Base-by-base conservation (phyloP, 371 early-diverging fungal species). In the Mortierella sp. region DNA sequence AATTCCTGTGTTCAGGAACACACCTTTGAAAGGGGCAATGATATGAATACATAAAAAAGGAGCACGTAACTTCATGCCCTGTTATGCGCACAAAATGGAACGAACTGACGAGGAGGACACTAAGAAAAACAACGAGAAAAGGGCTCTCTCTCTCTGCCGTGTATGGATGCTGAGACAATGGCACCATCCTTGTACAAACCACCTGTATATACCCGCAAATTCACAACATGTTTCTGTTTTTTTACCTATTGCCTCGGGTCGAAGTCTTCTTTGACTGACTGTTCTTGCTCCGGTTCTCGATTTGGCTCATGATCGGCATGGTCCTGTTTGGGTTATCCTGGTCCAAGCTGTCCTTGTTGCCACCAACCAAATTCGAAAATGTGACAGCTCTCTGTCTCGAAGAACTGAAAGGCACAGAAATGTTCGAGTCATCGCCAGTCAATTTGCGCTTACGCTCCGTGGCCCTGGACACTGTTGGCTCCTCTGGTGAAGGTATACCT, bases 361-460 rank as follows among this genome's bases (percentile, higher is more conserved):
- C 68, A 65, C 68, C 24, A 65, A 65, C 68, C 21, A 21, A 24
- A 38, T 19, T 31, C 24, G 38, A 38, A 38, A 31, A 16, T 34
- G 68, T 65, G 24, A 65, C 42, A 65, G 68, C 24, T 38, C 34
- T 65, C 21, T 65, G 68, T 24, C 68, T 21, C 21, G 68, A 21
- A 21, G 38, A 38, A 38, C 34, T 21, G 24, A 65, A 38, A 38
- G 68, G 24, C 38, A 24, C 38, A 24, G 42, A 2, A 9, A 19
- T 19, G 0, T 9, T 42, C 38, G 68, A 38, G 38, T 65, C 63
- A 16, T 31, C 8, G 42, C 8, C 24, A 2, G 38, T 38, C 68
- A 65, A 65, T 65, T 65, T 65, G 24, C 68, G 68, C 68, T 65
- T 65, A 24, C 68, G 42, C 21, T 65, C 42, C 34, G 9, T 65